phyloP scores from a whole-genome alignment of 2,329 filamentous ascomycete species.

The Rutstroemia sp. region DNA sequence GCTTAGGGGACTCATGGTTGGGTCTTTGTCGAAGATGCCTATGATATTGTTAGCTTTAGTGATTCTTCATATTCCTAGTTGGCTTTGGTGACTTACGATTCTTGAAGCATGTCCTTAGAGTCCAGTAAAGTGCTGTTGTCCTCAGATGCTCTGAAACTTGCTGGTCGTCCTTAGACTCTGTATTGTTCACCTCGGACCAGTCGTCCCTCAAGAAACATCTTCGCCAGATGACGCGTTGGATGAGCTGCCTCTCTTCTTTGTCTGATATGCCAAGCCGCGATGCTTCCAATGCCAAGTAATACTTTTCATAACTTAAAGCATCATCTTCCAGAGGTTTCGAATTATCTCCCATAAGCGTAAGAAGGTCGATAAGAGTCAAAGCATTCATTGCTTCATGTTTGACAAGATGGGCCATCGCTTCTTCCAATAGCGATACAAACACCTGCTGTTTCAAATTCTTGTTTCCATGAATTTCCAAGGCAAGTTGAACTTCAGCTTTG shows the following conservation, averaged over 20 bases:
- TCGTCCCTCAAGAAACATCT: conserved; percentile 77
- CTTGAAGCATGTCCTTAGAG: conserved; percentile 56
- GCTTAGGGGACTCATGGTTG: conserved; percentile 38
- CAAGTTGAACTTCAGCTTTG: conserved; percentile 68
- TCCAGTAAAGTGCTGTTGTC: conserved; percentile 60
- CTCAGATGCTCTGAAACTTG: conserved; percentile 56
- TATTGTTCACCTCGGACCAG: conserved; percentile 75
- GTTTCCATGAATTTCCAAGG: conserved; percentile 52
- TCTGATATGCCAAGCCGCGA: conserved; percentile 40
- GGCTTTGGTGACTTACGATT: conserved; percentile 46
- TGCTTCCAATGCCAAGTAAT: conserved; percentile 48
- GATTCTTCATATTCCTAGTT: conserved; percentile 23
- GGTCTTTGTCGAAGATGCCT: conserved; percentile 35
- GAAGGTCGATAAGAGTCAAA: conserved; percentile 59
- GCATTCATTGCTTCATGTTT: conserved; percentile 64
- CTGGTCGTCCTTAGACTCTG: conserved; percentile 63
- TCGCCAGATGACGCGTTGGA: conserved; percentile 72
- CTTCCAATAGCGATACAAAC: conserved; percentile 63
- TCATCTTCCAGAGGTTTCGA: conserved; percentile 34
- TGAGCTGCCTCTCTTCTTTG: conserved; percentile 48
- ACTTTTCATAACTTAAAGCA: conserved; percentile 51
- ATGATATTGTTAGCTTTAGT: conserved; percentile 6
- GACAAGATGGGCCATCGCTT: conserved; percentile 62
- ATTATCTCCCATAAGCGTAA: conserved; percentile 61
- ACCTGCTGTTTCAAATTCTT: conserved; percentile 51